Base-by-base conservation (phyloP, 129 eudicot species). In the Pittosporum tobira region DNA sequence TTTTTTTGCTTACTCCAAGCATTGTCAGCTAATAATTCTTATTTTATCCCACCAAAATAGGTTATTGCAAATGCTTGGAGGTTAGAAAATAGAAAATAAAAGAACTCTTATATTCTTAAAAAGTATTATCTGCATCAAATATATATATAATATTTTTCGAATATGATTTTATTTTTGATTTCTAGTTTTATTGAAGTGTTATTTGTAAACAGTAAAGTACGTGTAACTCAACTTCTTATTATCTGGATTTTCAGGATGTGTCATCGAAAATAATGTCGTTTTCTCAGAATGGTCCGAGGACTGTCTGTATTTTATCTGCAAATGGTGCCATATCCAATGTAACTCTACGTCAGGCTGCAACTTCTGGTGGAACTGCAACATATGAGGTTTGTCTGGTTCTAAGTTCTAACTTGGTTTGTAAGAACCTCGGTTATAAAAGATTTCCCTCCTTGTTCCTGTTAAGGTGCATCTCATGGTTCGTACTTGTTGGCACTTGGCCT, bases 351-450 rank as follows among this genome's bases (percentile, higher is more conserved):
- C 96, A 87, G 78, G 79, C 94, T 6, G 86, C 96, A 42, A 88
- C 89, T 14, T 88, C 94, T 24, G 96, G 96, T 43, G 96, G 96
- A 58, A 78, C 94, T 27, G 96, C 88, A 49, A 88, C 94, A 44
- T 88, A 88, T 49, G 96, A 88, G 96, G 96, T 88, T 66, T 55
- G 73, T 73, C 28, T 31, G 11, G 21, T 60, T 48, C 38, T 70
- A 6, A 5, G 18, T n/a, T n/a, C n/a, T n/a, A n/a, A n/a, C n/a
- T n/a, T n/a, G n/a, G n/a, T n/a, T n/a, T n/a, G n/a, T n/a, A n/a
- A n/a, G n/a, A n/a, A n/a, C n/a, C n/a, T n/a, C n/a, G n/a, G n/a
- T n/a, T n/a, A n/a, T n/a, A n/a, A n/a, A n/a, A n/a, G n/a, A n/a
- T n/a, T n/a, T n/a, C n/a, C n/a, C n/a, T n/a, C n/a, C n/a, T n/a